Conservation (phyloP, 805 yeast species). For the Saccharomycopsis malanga region DNA sequence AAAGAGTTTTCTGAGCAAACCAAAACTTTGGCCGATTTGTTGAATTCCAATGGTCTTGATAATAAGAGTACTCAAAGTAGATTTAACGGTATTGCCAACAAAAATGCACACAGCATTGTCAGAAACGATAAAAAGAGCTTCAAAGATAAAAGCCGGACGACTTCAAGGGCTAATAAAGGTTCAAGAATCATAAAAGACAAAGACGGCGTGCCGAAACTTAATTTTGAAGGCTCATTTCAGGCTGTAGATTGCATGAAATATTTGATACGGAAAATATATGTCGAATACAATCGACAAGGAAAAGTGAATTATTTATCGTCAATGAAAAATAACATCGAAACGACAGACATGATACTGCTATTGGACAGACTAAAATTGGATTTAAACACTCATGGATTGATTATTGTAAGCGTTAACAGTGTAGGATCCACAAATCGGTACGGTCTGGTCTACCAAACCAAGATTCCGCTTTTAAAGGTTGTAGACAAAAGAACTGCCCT, state of each 20-base stretch:
- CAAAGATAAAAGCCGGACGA: too few relatives aligned
- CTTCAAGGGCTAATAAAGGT: too few relatives aligned
- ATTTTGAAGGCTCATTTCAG: slow-evolving; percentile 6
- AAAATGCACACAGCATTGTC: too few relatives aligned
- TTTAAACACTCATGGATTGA: slow-evolving; percentile 10
- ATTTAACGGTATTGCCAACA: too few relatives aligned
- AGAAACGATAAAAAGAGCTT: too few relatives aligned
- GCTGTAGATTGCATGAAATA: slow-evolving; percentile 17
- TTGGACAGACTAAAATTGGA: slow-evolving; percentile 1
- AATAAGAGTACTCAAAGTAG: too few relatives aligned
- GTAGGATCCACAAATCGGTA: background rate
- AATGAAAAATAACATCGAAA: background rate
- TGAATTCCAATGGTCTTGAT: too few relatives aligned
- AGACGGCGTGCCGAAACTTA: slow-evolving; percentile 6
- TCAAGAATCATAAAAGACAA: too few relatives aligned
- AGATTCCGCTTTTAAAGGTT: slow-evolving; percentile 15
- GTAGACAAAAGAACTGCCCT: slow-evolving; percentile 17
- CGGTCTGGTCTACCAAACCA: background rate
- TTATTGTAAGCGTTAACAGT: slow-evolving; percentile 5
- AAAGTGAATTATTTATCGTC: slow-evolving; percentile 7
- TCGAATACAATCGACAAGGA: slow-evolving; percentile 9
- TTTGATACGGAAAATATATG: slow-evolving; percentile 7
- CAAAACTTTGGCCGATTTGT: too few relatives aligned
- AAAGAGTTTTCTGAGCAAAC: too few relatives aligned
- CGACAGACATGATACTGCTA: slow-evolving; percentile 1